Evolutionary conservation across 495 filamentous ascomycete genomes (phyloP), one percentile per base, ranked within the genome.

Genomic region (Penicillium ochrochloron): DNA sequence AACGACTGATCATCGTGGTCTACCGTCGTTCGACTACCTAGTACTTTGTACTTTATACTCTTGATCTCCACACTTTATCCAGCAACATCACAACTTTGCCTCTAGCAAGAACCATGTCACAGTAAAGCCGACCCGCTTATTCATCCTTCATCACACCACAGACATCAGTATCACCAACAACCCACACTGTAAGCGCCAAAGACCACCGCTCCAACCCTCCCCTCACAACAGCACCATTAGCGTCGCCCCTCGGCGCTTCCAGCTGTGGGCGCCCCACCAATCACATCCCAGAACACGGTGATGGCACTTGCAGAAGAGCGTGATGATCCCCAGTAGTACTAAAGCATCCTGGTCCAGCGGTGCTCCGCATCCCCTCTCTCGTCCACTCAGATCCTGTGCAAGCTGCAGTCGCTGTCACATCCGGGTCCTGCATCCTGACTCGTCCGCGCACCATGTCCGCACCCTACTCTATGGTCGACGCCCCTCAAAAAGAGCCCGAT

Each of bases 361-460:
- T 53, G 57, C 64, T 67, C 57, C 61, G 59, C 65, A 51, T 21
- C 37, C 37, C 59, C 33, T 25, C 48, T 39, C 31, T 31, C 48
- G 59, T 51, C 66, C 68, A 71, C 42, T 70, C 59, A 69, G 23
- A 21, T 15, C 51, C 62, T 31, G 44, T 41, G 61, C 51, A 44
- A 60, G 60, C 70, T 79, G 77, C 76, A 73, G 72, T 69, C 51
- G 52, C 67, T 61, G 70, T 80, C 77, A 80, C 76, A 78, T 71
- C 66, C 55, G 55, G 57, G 58, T 74, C 66, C 67, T 66, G 68
- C 65, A 57, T 70, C 64, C 62, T 76, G 39, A 79, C 76, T 79
- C 72, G 76, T 71, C 73, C 67, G 63, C 37, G 14, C 37, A 15
- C 52, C 44, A 48, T 48, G 44, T 8, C 44, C 10, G 21, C 14